These are phyloP conservation scores for Schrenkiella parvula DNA, from an alignment of 345 rosid genomes.

Conservation along the genomic window DNA sequence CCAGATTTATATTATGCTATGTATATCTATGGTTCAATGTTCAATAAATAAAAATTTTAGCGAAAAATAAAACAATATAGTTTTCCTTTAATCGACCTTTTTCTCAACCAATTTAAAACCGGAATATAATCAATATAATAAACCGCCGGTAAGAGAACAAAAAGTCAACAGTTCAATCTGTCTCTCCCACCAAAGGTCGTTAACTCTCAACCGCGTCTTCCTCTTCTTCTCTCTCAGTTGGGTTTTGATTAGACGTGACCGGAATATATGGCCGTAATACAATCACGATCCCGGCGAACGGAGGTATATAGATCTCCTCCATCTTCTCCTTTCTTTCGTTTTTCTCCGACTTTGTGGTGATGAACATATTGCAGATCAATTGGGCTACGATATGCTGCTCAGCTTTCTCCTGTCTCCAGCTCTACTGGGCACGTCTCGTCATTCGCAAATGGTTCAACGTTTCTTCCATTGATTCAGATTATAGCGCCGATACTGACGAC, in stretches of 20 bases:
- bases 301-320: neutral
- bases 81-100: too few species aligned
- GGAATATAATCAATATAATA: neutral
- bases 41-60: too few species aligned
- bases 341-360: neutral
- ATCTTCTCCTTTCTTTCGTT: neutral
- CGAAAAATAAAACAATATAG: too few species aligned
- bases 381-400: slow-evolving; percentile 77
- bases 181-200: slow-evolving; percentile 21
- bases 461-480: slow-evolving; percentile 57
- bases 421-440: slow-evolving; percentile 70
- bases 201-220: slow-evolving; percentile 14
- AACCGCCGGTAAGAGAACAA: neutral
- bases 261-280: slow-evolving; percentile 10
- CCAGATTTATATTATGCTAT: too few species aligned
- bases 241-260: neutral
- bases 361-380: slow-evolving; percentile 54
- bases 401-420: slow-evolving; percentile 77
- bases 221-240: neutral
- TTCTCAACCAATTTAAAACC: neutral
- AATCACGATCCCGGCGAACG: slow-evolving; percentile 13
- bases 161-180: neutral
- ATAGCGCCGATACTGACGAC: slow-evolving; percentile 46
- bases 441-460: slow-evolving; percentile 77
- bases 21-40: too few species aligned